phyloP scores from a whole-genome alignment of 2,329 filamentous ascomycete species.

The Sphaerulina musiva region DNA sequence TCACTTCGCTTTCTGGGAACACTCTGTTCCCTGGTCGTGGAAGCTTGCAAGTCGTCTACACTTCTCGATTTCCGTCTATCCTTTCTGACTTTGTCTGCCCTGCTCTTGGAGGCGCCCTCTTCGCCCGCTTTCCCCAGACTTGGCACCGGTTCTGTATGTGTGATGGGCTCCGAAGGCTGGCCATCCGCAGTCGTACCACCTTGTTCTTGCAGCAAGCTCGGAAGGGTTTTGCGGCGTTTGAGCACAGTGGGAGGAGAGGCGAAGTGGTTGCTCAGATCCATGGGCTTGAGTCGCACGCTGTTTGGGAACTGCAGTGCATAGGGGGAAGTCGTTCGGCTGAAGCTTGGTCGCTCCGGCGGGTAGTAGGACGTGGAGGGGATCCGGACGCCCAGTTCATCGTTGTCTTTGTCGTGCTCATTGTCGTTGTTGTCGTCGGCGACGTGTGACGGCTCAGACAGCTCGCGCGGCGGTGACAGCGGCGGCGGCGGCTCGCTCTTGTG shows the following conservation, averaged over 20 bases:
- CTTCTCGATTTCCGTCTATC: slow-evolving; percentile 33
- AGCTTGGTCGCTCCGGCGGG: slow-evolving; percentile 8
- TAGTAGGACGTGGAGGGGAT: slow-evolving; percentile 8
- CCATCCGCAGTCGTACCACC: slow-evolving; percentile 21
- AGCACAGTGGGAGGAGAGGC: slow-evolving; percentile 23
- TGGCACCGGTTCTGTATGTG: background rate
- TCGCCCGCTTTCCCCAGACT: slow-evolving; percentile 6
- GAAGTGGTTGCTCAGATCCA: slow-evolving; percentile 33
- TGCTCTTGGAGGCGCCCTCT: slow-evolving; percentile 7
- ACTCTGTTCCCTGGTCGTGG: slow-evolving; percentile 13
- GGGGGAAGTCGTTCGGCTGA: slow-evolving; percentile 26
- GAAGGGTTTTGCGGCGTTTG: slow-evolving; percentile 30
- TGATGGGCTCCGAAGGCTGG: background rate
- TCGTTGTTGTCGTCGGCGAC: no score
- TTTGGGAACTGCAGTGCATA: slow-evolving; percentile 36
- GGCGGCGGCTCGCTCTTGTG: slow-evolving; percentile 29
- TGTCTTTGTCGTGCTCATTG: background rate
- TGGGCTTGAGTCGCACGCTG: slow-evolving; percentile 33
- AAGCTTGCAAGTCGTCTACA: slow-evolving; percentile 28
- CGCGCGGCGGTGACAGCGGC: slow-evolving; percentile 16
- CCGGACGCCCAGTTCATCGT: background rate
- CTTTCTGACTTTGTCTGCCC: slow-evolving; percentile 15
- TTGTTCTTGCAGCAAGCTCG: slow-evolving; percentile 28
- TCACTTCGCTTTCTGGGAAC: slow-evolving; percentile 31
- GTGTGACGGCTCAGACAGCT: slow-evolving; percentile 15